A percentile compares a stretch with the other conserved stretches of the same genome.
These are phyloP conservation scores for Gaeumannomyces tritici DNA, from an alignment of 2,329 filamentous ascomycete species.

Conservation along the genomic window DNA sequence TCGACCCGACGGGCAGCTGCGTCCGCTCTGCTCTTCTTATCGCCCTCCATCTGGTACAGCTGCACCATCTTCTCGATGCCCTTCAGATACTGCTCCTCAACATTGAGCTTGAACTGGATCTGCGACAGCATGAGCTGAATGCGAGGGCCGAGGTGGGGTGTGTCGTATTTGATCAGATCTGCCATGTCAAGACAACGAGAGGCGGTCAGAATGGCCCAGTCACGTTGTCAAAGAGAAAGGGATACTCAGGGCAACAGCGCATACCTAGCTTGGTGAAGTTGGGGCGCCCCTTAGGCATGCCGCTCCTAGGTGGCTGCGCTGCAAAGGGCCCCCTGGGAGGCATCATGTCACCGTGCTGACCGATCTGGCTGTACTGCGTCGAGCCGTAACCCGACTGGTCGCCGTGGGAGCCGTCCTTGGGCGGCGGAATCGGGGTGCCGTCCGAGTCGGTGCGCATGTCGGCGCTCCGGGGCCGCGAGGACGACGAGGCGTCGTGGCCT, in stretches of 20 bases:
- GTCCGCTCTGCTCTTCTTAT: conserved; percentile 89
- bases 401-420: conserved; percentile 50
- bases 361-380: conserved; percentile 45
- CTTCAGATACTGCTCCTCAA: conserved; percentile 97
- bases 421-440: conserved; percentile 55
- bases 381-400: conserved; percentile 52
- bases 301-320: conserved; percentile 57
- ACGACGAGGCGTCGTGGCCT: conserved; percentile 29
- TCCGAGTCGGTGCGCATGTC: conserved; percentile 33
- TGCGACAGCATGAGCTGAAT: conserved; percentile 99
- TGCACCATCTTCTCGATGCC: conserved; percentile 99
- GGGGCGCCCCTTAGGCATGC: conserved; percentile 64
- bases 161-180: conserved; percentile 99
- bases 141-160: conserved; percentile 84
- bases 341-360: conserved; percentile 64
- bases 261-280: conserved; percentile 95
- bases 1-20: conserved; percentile 83
- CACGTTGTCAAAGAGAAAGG: neutral
- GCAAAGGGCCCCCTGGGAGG: conserved; percentile 73
- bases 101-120: conserved; percentile 96
- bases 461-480: conserved; percentile 33
- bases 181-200: neutral
- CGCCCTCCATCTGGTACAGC: conserved; percentile 93
- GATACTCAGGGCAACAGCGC: conserved; percentile 16
- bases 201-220: neutral